Evolutionary conservation across 2,329 filamentous ascomycete species (phyloP).

Genomic region (Pezicula radicicola): DNA sequence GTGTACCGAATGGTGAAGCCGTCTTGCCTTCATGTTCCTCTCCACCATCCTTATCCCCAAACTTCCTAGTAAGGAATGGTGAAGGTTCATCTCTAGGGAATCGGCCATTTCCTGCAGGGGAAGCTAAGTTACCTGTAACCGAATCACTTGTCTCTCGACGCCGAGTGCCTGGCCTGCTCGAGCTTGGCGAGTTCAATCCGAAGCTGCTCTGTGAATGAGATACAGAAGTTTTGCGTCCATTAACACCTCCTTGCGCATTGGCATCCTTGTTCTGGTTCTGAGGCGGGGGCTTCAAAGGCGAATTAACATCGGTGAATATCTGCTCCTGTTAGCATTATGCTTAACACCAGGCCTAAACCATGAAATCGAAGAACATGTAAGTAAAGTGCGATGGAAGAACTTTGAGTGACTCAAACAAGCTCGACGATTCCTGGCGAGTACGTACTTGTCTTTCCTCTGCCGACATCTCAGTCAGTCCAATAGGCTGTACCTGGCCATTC

Average conservation of each 20-base stretch:
- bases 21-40: conserved; percentile 45
- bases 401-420: not conserved
- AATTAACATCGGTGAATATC: conserved; percentile 90
- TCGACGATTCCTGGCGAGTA: conserved; percentile 21
- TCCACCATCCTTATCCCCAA: conserved; percentile 50
- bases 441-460: conserved; percentile 56
- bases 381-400: no score
- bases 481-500: conserved; percentile 64
- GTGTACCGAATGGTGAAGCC: conserved; percentile 38
- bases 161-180: conserved; percentile 69
- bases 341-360: no score
- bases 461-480: conserved; percentile 70
- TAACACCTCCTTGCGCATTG: conserved; percentile 51
- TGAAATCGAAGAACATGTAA: no score
- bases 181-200: conserved; percentile 70
- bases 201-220: conserved; percentile 64
- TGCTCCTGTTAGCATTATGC: conserved; percentile 36
- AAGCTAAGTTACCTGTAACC: conserved; percentile 58
- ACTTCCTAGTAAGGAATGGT: conserved; percentile 55
- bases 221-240: conserved; percentile 78
- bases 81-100: conserved; percentile 61
- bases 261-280: conserved; percentile 60
- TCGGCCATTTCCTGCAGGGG: conserved; percentile 56
- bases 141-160: conserved; percentile 78
- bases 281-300: conserved; percentile 80